Evolutionary conservation across 2,329 filamentous ascomycete genomes (phyloP), one percentile per base, ranked within the genome.

Genomic region (Grosmannia huntii): DNA sequence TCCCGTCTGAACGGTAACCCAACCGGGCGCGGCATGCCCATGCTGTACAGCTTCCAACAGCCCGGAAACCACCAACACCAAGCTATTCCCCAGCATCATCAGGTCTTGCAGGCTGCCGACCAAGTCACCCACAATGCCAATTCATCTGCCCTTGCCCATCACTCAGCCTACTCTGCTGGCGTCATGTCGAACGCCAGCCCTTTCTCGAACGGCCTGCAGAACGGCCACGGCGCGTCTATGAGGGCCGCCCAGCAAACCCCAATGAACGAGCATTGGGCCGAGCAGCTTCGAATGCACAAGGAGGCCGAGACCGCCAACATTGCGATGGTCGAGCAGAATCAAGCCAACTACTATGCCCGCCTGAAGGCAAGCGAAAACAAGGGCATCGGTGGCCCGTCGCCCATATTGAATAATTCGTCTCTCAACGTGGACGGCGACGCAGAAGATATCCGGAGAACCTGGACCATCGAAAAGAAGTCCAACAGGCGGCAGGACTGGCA

Each of bases 401-500:
- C 78, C 27, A 71, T 73, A 63, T 72, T 76, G 64, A 75, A 80
- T 66, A 71, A 72, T 58, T 70, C 72, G 12, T 73, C 74, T n/a
- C 68, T 77, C 2, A 70, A 75, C 27, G 73, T 75, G 53, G 81
- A 84, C 53, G 75, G 76, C 58, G 80, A 83, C 60, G 65, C 73
- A 19, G 78, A 79, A 53, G 81, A 84, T 64, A 75, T 79, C 65
- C 77, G 82, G 65, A 72, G 82, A 59, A 82, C 82, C 36, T 67
- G 73, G 81, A 60, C 82, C 78, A 52, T 79, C 85, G 65, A 86
- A 86, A 65, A 76, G 87, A 81, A 81, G 66, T 77, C 81, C 60
- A 77, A 81, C 62, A 83, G 84, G 66, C 77, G 86, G 63, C 87
- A 96, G 70, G 87, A 91, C 66, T 97, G 94, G 94, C 83, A 89